Percentiles rank a stretch among this genome's conserved stretches.
These are phyloP conservation scores for Saccharum hybrid DNA, from an alignment of 202 grass and related monocot genomes.

Conservation along the genomic window DNA sequence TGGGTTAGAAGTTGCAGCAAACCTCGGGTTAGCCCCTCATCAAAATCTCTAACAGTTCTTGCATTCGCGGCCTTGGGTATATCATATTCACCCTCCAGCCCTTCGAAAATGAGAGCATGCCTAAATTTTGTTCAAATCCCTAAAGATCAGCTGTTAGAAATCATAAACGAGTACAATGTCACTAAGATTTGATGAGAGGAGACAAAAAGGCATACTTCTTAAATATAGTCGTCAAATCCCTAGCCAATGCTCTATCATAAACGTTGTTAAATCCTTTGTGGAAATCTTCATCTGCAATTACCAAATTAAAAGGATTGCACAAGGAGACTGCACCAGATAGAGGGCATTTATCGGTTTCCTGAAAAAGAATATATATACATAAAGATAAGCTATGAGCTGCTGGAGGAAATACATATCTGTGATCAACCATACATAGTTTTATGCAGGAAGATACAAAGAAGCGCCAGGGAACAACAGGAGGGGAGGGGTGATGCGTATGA, in stretches of 20 bases:
- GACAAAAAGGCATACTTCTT: slow-evolving; percentile 67
- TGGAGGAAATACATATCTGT: slow-evolving; percentile 1
- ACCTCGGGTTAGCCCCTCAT: slow-evolving; percentile 93
- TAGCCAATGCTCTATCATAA: slow-evolving; percentile 86
- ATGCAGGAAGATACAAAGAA: not conserved
- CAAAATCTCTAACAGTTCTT: slow-evolving; percentile 89
- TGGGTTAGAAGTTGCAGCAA: slow-evolving; percentile 27
- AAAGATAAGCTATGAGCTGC: slow-evolving; percentile 9
- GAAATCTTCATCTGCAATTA: slow-evolving; percentile 98
- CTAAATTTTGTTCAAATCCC: slow-evolving; percentile 56
- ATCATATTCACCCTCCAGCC: slow-evolving; percentile 79
- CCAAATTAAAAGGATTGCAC: slow-evolving; percentile 96
- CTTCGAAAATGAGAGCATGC: slow-evolving; percentile 82
- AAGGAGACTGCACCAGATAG: slow-evolving; percentile 91
- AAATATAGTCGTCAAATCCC: slow-evolving; percentile 65
- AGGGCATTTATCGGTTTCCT: slow-evolving; percentile 78
- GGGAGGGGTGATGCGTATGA: not conserved
- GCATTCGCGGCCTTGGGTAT: slow-evolving; percentile 74
- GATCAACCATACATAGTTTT: slow-evolving; percentile 15
- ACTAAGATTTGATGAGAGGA: slow-evolving; percentile 34
- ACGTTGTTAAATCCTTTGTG: slow-evolving; percentile 96
- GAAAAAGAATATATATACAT: slow-evolving; percentile 11
- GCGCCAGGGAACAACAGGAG: not conserved
- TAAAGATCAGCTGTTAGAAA: slow-evolving; percentile 48
- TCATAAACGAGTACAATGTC: slow-evolving; percentile 28